Evolutionary conservation across 768 basidiomycete species (phyloP).

Genomic region (Stropharia rugosoannulata): DNA sequence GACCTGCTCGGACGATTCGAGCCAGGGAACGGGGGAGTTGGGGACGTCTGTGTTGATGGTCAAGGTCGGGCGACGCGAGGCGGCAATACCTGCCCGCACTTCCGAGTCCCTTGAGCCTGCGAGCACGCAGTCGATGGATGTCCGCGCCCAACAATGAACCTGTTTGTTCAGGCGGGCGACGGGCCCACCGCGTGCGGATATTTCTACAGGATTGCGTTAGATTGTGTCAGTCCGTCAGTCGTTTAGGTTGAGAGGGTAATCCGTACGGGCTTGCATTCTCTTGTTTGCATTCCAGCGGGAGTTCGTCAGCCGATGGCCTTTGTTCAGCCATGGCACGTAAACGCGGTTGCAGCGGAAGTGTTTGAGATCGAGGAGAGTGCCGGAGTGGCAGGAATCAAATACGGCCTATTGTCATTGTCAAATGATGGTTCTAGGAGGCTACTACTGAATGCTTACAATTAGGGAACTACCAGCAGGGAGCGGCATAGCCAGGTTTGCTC

Average conservation of each 20-base stretch:
- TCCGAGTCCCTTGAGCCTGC: conserved; percentile 4
- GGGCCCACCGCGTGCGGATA: conserved; percentile 2
- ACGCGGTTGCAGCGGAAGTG: conserved; percentile 45
- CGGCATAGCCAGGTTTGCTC: conserved; percentile 31
- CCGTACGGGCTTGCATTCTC: conserved; percentile 13
- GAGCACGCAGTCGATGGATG: conserved; percentile 15
- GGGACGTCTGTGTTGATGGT: conserved; percentile 15
- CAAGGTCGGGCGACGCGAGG: not conserved
- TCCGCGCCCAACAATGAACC: conserved; percentile 9
- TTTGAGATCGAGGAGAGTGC: conserved; percentile 34
- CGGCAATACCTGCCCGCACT: not conserved
- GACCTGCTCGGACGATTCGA: conserved; percentile 16
- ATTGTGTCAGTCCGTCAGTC: not conserved
- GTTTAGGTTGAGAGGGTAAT: not conserved
- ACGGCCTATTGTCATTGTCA: conserved; percentile 20
- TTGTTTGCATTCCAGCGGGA: conserved; percentile 29
- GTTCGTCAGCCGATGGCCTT: conserved; percentile 35
- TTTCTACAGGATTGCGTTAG: conserved; percentile 2
- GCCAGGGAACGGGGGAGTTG: not conserved
- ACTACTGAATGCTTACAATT: conserved; percentile 16
- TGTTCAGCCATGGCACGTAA: conserved; percentile 46
- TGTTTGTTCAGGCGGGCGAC: conserved; percentile 1
- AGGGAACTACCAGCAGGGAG: conserved; percentile 37
- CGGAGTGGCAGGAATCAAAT: conserved; percentile 42
- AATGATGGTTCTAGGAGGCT: not conserved